Conservation (phyloP, 257 asterid genomes). For the Capsicum rhomboideum region DNA sequence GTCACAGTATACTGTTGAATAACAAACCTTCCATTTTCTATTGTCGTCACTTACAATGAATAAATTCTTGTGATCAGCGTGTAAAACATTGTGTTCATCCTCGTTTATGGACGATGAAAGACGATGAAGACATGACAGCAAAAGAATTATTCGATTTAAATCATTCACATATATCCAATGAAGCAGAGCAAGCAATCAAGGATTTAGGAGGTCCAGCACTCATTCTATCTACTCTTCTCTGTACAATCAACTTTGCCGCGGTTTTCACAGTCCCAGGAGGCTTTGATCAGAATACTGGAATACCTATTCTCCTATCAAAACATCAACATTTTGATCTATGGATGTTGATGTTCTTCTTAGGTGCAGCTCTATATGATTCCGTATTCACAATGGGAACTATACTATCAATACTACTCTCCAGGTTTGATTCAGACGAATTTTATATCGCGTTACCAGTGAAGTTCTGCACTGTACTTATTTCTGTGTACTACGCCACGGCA, state of each 20-base stretch:
- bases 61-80: neutral
- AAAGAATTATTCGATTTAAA: neutral
- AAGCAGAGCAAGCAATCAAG: neutral
- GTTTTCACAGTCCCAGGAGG: slow-evolving; percentile 13
- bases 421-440: neutral
- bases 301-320: neutral
- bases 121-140: neutral
- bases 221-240: slow-evolving; percentile 3
- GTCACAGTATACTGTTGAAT: no score
- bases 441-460: neutral
- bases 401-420: neutral
- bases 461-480: neutral
- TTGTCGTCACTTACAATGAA: neutral
- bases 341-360: neutral
- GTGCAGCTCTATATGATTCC: slow-evolving; percentile 1
- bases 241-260: slow-evolving; percentile 5
- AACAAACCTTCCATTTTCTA: no score
- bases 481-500: neutral
- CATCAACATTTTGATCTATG: neutral
- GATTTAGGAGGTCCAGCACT: neutral
- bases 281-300: neutral
- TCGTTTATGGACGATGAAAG: neutral
- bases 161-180: neutral
- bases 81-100: neutral
- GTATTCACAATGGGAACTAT: neutral